Evolutionary conservation across 768 basidiomycete species (phyloP), one percentile per base, ranked within the genome.

Genomic region (Macrolepiota albuminosa): DNA sequence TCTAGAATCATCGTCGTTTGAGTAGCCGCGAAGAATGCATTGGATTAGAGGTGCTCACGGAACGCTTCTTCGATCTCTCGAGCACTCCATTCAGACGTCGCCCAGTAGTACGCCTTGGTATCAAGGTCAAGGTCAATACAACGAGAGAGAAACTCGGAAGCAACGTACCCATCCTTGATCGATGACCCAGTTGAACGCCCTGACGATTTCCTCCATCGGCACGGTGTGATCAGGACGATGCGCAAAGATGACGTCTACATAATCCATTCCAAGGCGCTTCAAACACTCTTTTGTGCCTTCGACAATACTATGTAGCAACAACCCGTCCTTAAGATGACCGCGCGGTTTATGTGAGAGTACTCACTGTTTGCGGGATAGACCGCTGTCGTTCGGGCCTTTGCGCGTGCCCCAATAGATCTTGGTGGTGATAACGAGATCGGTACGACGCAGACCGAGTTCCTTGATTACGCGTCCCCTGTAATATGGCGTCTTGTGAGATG

Each of bases 131-230:
- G 40, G 33, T 65, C 64, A 46, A 64, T n/a, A 16, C 10, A 31
- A n/a, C n/a, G 13, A 4, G n/a, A 54, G 16, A 24, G 10, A 42
- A 8, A 13, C n/a, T 10, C 31, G 10, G 18, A 29, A 21, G 49
- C 18, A 59, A 53, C 54, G 26, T 67, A 81, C 84, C 85, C 86
- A 86, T 67, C 88, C 88, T 64, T 84, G 75, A 54, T 88, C 83
- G 64, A 93, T 89, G 31, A 91, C 78, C 64, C 76, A 85, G 75
- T 89, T 91, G 78, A 93, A 92, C 0, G 88, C 89, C 47, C 91
- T 82, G 48, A 93, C 90, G 54, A 85, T 76, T 70, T 93, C 91
- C 70, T 91, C 89, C 82, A 85, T 86, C 0, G 84, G 82, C 11
- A 84, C 83, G 43, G 77, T 83, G 37, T 66, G 64, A 70, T 89